Evolutionary conservation across 192 early-diverging fungal species (phyloP).

Genomic region (Podila verticillata): DNA sequence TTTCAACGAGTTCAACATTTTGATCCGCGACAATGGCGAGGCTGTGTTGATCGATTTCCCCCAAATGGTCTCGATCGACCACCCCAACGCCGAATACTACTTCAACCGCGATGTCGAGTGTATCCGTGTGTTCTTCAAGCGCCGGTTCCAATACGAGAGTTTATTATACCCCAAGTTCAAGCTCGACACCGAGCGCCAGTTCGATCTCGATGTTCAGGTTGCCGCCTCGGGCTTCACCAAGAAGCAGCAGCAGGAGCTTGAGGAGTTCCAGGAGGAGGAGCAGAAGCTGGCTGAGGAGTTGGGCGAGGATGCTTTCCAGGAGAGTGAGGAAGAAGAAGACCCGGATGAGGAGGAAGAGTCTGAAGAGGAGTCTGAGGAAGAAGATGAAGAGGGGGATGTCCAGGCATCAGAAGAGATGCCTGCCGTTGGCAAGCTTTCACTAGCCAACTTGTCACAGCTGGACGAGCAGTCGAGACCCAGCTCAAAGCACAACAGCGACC

Average conservation of each 20-base stretch:
- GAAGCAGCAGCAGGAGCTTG: slow-evolving; percentile 90
- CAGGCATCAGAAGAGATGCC: slow-evolving; percentile 25
- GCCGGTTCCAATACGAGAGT: slow-evolving; percentile 92
- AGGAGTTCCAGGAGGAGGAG: slow-evolving; percentile 64
- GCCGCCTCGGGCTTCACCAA: slow-evolving; percentile 96
- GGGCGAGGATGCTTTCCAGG: slow-evolving; percentile 36
- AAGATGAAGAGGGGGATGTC: slow-evolving; percentile 25
- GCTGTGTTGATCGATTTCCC: slow-evolving; percentile 99
- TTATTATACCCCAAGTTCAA: slow-evolving; percentile 91
- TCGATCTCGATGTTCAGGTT: slow-evolving; percentile 94
- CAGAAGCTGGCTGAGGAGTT: slow-evolving; percentile 25
- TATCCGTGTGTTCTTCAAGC: slow-evolving; percentile 93
- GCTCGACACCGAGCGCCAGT: slow-evolving; percentile 83
- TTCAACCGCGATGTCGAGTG: slow-evolving; percentile 99
- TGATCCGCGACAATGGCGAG: slow-evolving; percentile 81
- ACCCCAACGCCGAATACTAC: slow-evolving; percentile 94
- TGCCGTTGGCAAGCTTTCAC: slow-evolving; percentile 37
- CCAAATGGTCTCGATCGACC: slow-evolving; percentile 99
- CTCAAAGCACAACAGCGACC: slow-evolving; percentile 23
- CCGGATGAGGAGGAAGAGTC: slow-evolving; percentile 37
- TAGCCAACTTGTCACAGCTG: slow-evolving; percentile 43
- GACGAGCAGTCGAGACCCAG: slow-evolving; percentile 17
- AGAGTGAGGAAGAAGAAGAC: slow-evolving; percentile 32
- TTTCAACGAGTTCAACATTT: slow-evolving; percentile 99
- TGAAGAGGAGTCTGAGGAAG: slow-evolving; percentile 26